Evolutionary conservation across 2,329 filamentous ascomycete species (phyloP).

Genomic region (Aspergillus brasiliensis): DNA sequence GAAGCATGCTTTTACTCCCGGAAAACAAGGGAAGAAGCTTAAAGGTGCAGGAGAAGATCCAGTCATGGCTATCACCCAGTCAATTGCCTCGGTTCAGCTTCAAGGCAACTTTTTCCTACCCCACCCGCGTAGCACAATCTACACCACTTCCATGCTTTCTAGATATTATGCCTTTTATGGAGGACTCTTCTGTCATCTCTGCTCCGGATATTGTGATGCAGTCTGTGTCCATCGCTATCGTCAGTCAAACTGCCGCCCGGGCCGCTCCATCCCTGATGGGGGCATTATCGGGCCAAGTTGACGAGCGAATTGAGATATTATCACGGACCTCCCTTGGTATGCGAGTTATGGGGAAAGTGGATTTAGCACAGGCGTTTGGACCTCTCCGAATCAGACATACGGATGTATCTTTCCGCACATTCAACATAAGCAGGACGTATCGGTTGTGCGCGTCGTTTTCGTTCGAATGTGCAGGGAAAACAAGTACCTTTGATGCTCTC

Average conservation of each 20-base stretch:
- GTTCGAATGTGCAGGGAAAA: conserved; percentile 14
- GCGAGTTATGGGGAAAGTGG: conserved; percentile 3
- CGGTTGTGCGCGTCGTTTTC: conserved; percentile 5
- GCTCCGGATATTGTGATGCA: conserved; percentile 9
- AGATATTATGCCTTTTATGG: conserved; percentile 7
- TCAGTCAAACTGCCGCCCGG: conserved; percentile 14
- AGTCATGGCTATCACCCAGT: conserved; percentile 14
- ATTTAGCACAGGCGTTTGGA: conserved; percentile 12
- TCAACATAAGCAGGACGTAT: conserved; percentile 14
- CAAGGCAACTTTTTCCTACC: conserved; percentile 12
- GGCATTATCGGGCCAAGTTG: conserved; percentile 10
- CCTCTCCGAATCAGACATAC: conserved; percentile 9
- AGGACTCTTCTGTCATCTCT: neutral
- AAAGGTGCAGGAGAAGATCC: conserved; percentile 12
- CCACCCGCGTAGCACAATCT: conserved; percentile 7
- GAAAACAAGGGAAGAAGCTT: conserved; percentile 16
- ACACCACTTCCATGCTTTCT: conserved; percentile 10
- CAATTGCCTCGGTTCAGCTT: conserved; percentile 21
- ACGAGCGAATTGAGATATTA: conserved; percentile 13
- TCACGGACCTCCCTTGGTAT: conserved; percentile 7
- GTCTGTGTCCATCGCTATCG: conserved; percentile 6
- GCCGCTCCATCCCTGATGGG: conserved; percentile 17
- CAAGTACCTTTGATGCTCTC: neutral
- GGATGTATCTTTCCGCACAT: conserved; percentile 16
- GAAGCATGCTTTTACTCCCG: conserved; percentile 13